Evolutionary conservation across 192 early-diverging fungal genomes (phyloP).

Genomic region (Linnemannia elongata): DNA sequence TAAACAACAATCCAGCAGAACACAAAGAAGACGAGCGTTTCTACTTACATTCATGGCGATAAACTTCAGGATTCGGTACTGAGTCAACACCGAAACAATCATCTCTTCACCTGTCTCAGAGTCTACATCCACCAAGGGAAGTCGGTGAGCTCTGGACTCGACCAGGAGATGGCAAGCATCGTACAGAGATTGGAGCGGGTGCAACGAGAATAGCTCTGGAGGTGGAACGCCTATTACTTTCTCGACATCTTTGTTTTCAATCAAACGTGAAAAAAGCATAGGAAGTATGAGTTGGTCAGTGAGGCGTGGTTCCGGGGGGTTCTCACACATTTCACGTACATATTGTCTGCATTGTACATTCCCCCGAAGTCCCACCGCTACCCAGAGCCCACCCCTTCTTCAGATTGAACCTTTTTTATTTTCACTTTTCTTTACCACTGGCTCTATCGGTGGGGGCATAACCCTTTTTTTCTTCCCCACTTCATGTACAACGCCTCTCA

Average conservation of each 20-base stretch:
- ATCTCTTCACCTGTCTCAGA: slow-evolving; percentile 81
- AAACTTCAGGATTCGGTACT: slow-evolving; percentile 90
- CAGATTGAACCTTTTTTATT: neutral
- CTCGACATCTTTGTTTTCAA: slow-evolving; percentile 68
- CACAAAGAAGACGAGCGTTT: no score
- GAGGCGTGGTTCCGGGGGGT: neutral
- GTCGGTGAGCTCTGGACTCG: slow-evolving; percentile 86
- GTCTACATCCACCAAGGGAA: slow-evolving; percentile 91
- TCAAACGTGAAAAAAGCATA: neutral
- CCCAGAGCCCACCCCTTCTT: neutral
- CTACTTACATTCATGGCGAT: slow-evolving; percentile 85
- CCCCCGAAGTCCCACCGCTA: neutral
- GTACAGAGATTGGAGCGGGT: slow-evolving; percentile 88
- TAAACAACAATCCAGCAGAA: neutral
- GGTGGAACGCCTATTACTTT: slow-evolving; percentile 69
- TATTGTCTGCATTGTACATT: neutral
- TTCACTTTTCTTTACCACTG: neutral
- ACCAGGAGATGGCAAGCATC: slow-evolving; percentile 87
- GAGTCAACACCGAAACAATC: slow-evolving; percentile 92
- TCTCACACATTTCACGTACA: neutral
- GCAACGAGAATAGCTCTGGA: slow-evolving; percentile 79
- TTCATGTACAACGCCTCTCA: neutral
- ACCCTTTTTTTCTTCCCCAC: neutral
- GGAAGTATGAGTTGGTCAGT: neutral
- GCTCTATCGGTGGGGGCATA: neutral